Evolutionary conservation across 1,284 basidiomycete genomes (phyloP).

Genomic region (Boletellus dicymbophilus): DNA sequence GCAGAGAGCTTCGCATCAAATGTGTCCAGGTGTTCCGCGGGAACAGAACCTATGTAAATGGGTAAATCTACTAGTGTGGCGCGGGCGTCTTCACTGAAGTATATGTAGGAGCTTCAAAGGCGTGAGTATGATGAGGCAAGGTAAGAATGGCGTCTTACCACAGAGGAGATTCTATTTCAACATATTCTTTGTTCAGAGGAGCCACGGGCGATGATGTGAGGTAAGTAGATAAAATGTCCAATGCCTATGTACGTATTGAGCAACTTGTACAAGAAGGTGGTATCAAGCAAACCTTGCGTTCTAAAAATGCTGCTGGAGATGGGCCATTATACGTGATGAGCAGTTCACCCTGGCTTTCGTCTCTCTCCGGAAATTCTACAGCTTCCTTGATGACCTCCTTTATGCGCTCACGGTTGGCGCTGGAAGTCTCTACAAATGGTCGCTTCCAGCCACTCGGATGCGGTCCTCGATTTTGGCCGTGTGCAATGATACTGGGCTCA

Average conservation of each 20-base stretch:
- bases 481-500: conserved; percentile 78
- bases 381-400: conserved; percentile 56
- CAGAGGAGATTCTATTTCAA: conserved; percentile 90
- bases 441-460: conserved; percentile 86
- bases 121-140: conserved; percentile 21
- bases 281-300: conserved; percentile 60
- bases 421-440: conserved; percentile 91
- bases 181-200: conserved; percentile 90
- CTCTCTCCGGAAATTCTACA: conserved; percentile 97
- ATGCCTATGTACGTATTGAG: conserved; percentile 49
- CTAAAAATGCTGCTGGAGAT: conserved; percentile 70
- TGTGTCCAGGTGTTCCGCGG: conserved; percentile 73
- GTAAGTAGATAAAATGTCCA: conserved; percentile 88
- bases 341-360: conserved; percentile 94
- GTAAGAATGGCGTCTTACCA: conserved; percentile 48
- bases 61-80: conserved; percentile 76
- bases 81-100: conserved; percentile 80
- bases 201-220: conserved; percentile 89
- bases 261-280: background rate
- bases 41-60: conserved; percentile 85
- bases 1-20: conserved; percentile 74
- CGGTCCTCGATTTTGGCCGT: conserved; percentile 68
- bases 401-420: conserved; percentile 63
- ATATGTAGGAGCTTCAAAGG: conserved; percentile 72
- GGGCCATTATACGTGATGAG: conserved; percentile 83